These are phyloP conservation scores for Colletotrichum musae DNA, from an alignment of 2,329 filamentous ascomycete genomes.

Conservation along the genomic window DNA sequence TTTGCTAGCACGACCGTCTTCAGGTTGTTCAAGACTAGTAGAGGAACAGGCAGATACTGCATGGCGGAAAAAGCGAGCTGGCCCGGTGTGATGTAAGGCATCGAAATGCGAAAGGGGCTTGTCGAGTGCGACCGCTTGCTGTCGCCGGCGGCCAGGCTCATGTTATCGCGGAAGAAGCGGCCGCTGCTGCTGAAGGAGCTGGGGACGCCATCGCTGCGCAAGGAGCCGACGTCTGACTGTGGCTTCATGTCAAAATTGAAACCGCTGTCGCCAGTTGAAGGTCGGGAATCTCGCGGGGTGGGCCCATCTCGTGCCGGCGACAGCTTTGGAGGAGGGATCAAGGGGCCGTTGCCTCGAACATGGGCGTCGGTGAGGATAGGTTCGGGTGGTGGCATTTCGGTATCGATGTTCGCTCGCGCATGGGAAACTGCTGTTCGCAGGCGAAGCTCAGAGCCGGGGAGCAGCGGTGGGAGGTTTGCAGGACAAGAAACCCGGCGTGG, in stretches of 20 bases:
- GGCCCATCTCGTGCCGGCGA: background rate
- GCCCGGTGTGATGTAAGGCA: conserved; percentile 64
- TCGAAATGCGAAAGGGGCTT: conserved; percentile 56
- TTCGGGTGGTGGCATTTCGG: conserved; percentile 36
- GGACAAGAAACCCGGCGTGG: background rate
- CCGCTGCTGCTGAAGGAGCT: conserved; percentile 44
- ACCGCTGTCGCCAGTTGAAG: conserved; percentile 22
- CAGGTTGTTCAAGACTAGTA: conserved; percentile 76
- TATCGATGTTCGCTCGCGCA: conserved; percentile 35
- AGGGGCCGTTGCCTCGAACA: conserved; percentile 16
- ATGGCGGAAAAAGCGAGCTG: conserved; percentile 77
- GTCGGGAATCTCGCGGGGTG: background rate
- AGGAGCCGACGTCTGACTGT: background rate
- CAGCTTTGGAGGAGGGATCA: conserved; percentile 19
- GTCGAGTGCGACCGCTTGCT: conserved; percentile 51
- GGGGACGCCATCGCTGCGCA: conserved; percentile 23
- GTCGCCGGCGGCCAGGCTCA: conserved; percentile 40
- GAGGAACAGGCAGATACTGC: conserved; percentile 81
- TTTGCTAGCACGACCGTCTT: conserved; percentile 83
- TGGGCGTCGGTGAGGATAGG: conserved; percentile 22
- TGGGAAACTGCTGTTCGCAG: conserved; percentile 34
- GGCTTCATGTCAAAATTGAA: conserved; percentile 29
- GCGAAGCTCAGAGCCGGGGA: conserved; percentile 6
- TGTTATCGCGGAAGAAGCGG: conserved; percentile 54
- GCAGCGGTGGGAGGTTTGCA: background rate